phyloP scores from a whole-genome alignment of 2,329 filamentous ascomycete genomes.

The Colletotrichum graminicola region DNA sequence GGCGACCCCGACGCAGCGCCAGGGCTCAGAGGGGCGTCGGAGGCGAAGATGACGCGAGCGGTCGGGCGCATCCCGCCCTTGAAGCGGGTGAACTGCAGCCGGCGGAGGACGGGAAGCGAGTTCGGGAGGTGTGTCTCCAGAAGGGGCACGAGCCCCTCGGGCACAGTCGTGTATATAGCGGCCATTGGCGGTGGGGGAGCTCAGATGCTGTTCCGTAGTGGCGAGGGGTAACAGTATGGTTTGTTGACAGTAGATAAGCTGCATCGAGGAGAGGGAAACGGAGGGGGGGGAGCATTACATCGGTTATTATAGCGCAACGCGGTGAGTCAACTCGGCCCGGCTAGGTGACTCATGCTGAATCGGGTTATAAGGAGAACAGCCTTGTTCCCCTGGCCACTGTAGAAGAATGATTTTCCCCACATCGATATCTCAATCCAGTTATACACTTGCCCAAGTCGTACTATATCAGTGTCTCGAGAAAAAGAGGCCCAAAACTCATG shows the following conservation, averaged over 20 bases:
- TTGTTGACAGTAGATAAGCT: background rate
- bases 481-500: background rate
- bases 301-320: background rate
- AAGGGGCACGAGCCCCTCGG: constrained; percentile 57
- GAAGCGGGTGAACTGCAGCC: constrained; percentile 69
- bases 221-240: background rate
- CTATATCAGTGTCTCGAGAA: background rate
- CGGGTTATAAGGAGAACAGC: background rate
- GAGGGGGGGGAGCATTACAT: constrained; percentile 16
- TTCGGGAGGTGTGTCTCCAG: constrained; percentile 66
- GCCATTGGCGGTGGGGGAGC: constrained; percentile 2
- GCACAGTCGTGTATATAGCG: constrained; percentile 48
- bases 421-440: background rate
- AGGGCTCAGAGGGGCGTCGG: constrained; percentile 32
- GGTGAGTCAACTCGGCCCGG: constrained; percentile 4
- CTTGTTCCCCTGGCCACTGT: too few relatives aligned
- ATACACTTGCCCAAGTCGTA: background rate
- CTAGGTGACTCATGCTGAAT: constrained; percentile 8
- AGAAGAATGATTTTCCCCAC: too few relatives aligned
- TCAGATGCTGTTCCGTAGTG: background rate
- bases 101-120: constrained; percentile 71
- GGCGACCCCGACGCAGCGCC: background rate
- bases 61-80: constrained; percentile 56
- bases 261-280: background rate
- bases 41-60: constrained; percentile 58